These are phyloP conservation scores for Hyphopichia khmerensis DNA, from an alignment of 1,139 yeast species.

Conservation along the genomic window DNA sequence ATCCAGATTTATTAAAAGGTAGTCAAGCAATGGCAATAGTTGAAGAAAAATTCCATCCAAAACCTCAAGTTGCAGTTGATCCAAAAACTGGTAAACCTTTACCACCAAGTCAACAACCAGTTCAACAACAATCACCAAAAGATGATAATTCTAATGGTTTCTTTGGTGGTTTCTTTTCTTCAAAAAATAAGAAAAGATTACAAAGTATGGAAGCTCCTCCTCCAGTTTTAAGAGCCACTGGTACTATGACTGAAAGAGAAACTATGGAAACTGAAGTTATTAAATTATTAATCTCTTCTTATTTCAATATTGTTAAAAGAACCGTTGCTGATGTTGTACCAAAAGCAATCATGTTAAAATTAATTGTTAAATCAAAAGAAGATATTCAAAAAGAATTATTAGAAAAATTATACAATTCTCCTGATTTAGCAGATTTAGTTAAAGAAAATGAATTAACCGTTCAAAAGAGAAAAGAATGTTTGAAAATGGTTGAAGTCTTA, in stretches of 20 bases:
- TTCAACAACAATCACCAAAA: conserved; percentile 18
- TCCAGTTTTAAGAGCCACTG: conserved; percentile 89
- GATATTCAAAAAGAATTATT: conserved; percentile 88
- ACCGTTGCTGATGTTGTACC: conserved; percentile 93
- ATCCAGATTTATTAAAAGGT: conserved; percentile 93
- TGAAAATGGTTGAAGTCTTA: conserved; percentile 91
- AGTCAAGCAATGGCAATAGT: conserved; percentile 95
- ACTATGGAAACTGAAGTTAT: conserved; percentile 96
- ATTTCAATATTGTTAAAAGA: conserved; percentile 88
- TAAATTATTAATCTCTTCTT: conserved; percentile 84
- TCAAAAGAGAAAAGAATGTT: conserved; percentile 92
- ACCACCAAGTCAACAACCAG: conserved; percentile 43
- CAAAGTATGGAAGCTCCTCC: conserved; percentile 99
- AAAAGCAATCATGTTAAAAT: conserved; percentile 90
- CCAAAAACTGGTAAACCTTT: conserved; percentile 90
- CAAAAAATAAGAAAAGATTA: conserved; percentile 89
- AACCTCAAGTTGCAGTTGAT: conserved; percentile 77
- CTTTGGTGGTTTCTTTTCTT: conserved; percentile 91
- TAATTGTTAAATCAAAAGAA: conserved; percentile 79
- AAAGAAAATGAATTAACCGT: conserved; percentile 92
- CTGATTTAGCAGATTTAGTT: conserved; percentile 73
- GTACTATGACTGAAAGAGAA: conserved; percentile 93
- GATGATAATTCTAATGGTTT: conserved; percentile 64
- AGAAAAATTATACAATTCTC: conserved; percentile 80
- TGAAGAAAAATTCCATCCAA: conserved; percentile 85